Conservation (phyloP, 2,329 filamentous ascomycete genomes). For the Podosphaera xanthii region DNA sequence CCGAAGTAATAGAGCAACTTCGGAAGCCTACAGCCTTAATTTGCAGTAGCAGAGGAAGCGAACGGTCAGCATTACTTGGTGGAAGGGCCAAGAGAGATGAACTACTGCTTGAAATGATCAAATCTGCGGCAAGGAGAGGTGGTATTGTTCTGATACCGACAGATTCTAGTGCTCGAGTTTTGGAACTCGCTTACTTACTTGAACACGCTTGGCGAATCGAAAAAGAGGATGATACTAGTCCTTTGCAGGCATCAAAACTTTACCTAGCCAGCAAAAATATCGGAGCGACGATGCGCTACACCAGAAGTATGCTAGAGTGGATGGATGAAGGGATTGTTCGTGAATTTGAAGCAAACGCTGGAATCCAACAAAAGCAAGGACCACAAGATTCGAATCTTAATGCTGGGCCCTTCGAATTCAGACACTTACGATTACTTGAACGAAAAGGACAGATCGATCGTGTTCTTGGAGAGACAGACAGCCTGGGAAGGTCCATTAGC, state of each 20-base stretch:
- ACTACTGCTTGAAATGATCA: constrained; percentile 62
- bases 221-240: constrained; percentile 26
- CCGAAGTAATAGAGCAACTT: constrained; percentile 81
- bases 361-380: constrained; percentile 18
- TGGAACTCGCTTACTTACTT: constrained; percentile 77
- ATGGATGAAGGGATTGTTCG: constrained; percentile 92
- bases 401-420: constrained; percentile 71
- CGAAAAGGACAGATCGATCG: constrained; percentile 58
- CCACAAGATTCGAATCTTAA: neutral
- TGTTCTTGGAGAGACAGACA: constrained; percentile 27
- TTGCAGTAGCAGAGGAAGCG: constrained; percentile 67
- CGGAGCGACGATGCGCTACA: constrained; percentile 71
- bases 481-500: constrained; percentile 22
- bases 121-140: constrained; percentile 51
- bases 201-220: constrained; percentile 76
- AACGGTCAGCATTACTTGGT: constrained; percentile 44
- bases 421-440: constrained; percentile 63
- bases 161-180: constrained; percentile 81
- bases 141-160: constrained; percentile 85
- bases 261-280: constrained; percentile 75
- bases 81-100: constrained; percentile 69
- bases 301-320: constrained; percentile 94
- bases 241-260: constrained; percentile 33
- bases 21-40: constrained; percentile 83
- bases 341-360: constrained; percentile 53